A percentile compares a stretch with the other conserved stretches of the same genome.
Evolutionary conservation across 164 flowering plant species (phyloP).

Genomic region (Warburgia ugandensis): DNA sequence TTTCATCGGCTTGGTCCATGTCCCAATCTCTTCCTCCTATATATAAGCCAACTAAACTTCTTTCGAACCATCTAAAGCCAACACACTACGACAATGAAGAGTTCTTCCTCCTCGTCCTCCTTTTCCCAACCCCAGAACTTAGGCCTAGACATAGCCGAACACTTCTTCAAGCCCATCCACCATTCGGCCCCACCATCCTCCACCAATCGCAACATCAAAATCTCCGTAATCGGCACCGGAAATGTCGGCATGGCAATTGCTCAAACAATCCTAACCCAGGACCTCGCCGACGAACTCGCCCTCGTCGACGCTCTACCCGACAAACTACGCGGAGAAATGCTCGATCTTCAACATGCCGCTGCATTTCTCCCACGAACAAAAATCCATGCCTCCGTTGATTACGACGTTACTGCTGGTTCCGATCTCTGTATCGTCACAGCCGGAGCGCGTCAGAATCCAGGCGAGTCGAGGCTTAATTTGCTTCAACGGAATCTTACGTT

Average conservation of each 20-base stretch:
- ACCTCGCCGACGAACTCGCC: constrained; percentile 66
- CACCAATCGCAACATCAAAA: constrained; percentile 55
- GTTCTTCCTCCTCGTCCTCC: constrained; percentile 7
- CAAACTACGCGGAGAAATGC: constrained; percentile 83
- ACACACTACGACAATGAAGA: not conserved
- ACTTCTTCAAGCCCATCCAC: constrained; percentile 49
- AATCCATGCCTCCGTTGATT: constrained; percentile 56
- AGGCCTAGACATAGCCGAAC: constrained; percentile 46
- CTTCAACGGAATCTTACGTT: constrained; percentile 54
- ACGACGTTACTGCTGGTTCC: constrained; percentile 51
- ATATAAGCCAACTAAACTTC: too few relatives aligned
- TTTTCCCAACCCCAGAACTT: constrained; percentile 25
- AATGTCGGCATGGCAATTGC: constrained; percentile 72
- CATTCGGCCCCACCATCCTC: constrained; percentile 40
- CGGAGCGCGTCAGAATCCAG: constrained; percentile 66
- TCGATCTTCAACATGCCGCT: constrained; percentile 87
- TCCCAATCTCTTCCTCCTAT: too few relatives aligned
- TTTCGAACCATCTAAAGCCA: too few relatives aligned
- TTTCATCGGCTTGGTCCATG: too few relatives aligned
- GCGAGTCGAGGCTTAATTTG: constrained; percentile 64
- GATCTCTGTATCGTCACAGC: constrained; percentile 84
- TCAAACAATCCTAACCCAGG: constrained; percentile 88
- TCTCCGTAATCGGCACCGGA: constrained; percentile 75
- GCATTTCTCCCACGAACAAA: constrained; percentile 81
- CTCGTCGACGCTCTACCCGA: constrained; percentile 71